Base-by-base conservation (phyloP, 176 grass and related monocot genomes). In the Eremochloa ophiuroides region DNA sequence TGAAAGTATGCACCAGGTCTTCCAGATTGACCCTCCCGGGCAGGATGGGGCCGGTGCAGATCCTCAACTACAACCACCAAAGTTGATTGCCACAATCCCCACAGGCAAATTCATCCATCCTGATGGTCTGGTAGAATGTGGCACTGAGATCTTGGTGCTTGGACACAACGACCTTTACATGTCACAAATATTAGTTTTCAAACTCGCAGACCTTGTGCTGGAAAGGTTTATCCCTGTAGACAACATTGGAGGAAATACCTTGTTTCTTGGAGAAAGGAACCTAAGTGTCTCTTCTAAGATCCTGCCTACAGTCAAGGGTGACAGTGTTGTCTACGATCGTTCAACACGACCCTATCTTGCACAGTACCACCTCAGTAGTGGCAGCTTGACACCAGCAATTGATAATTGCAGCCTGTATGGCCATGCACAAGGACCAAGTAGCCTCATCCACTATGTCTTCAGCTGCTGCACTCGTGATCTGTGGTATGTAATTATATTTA, bases 331-430 rank as follows among this genome's bases (percentile, higher is more conserved):
- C 51, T 77, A 47, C 66, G 1, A 0, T 12, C 10, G 6, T 78
- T 15, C 50, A 70, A 9, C 16, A 23, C 1, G 0, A 59, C 33
- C 2, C 33, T 39, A 62, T 42, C 20, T 7, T 34, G 40, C 9
- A 2, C 51, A 71, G 6, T 78, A 85, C 4, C 23, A 69, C 53
- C 83, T 85, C 38, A 59, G 39, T 20, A 85, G 65, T 29, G 42
- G 74, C 29, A 70, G 1, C 16, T 53, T 38, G 31, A 75, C 71
- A 51, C 60, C 14, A 31, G 71, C 81, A 51, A 66, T 74, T 17
- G 42, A 83, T 40, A 13, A 51, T 64, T 83, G 71, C 33, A 84
- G 76, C 28, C 25, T 59, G 33, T 75, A 59, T 59, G 34, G 73
- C 34, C 3, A 2, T 59, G 51, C 31, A 39, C 73, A 6, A 3